These are phyloP conservation scores for Cryphonectria nitschkei DNA, from an alignment of 2,329 filamentous ascomycete genomes.

Conservation along the genomic window DNA sequence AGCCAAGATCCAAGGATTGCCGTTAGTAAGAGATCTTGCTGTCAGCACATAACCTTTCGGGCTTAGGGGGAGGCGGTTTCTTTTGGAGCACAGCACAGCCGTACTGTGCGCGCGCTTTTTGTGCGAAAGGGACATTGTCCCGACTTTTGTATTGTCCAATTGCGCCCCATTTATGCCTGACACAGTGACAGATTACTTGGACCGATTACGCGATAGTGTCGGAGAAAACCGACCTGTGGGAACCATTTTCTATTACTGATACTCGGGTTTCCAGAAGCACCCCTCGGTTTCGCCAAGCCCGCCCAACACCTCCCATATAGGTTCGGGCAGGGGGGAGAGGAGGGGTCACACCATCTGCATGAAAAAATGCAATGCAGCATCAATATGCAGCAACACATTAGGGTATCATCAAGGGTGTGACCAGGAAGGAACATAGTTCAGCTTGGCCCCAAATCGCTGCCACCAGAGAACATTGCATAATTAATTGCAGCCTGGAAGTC, in stretches of 20 bases:
- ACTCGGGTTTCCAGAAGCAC: not conserved
- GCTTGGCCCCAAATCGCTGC: not conserved
- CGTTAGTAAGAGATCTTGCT: not conserved
- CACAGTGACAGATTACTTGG: conserved; percentile 2
- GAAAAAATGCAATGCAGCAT: not conserved
- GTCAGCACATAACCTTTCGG: not conserved
- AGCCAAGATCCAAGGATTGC: not conserved
- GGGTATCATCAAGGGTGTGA: not conserved
- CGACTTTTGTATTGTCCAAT: not conserved
- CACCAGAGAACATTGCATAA: not conserved
- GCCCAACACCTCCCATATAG: not conserved
- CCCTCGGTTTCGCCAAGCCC: not conserved
- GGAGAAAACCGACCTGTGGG: conserved; percentile 5
- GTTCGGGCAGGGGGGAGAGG: not conserved
- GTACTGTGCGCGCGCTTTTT: conserved; percentile 2
- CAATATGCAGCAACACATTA: not conserved
- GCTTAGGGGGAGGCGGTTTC: not conserved
- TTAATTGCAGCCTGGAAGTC: not conserved
- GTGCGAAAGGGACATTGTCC: not conserved
- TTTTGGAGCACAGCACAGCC: not conserved
- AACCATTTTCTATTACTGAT: not conserved
- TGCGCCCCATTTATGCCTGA: not conserved
- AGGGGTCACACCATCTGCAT: not conserved
- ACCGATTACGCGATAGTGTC: conserved; percentile 5
- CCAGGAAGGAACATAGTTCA: not conserved